Conservation (phyloP, 73 alveolate genomes). For the Symbiodinium pilosum region DNA sequence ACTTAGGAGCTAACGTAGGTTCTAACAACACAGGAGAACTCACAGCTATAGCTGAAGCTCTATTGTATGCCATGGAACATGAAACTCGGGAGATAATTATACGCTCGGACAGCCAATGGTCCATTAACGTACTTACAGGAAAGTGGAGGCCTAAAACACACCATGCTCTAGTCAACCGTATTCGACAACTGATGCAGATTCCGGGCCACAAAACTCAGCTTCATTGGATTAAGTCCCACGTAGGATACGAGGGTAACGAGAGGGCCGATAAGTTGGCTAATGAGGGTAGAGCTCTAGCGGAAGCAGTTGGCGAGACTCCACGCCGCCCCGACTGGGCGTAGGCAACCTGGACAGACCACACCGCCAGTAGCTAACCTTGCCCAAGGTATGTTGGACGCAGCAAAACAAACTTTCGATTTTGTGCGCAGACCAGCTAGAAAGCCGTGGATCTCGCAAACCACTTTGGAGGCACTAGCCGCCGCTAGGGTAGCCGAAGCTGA, state of each 20-base stretch:
- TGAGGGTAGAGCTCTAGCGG: background rate
- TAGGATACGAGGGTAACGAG: background rate
- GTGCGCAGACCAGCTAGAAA: background rate
- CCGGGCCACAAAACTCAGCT: background rate
- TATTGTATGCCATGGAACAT: too few relatives aligned
- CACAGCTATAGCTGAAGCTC: too few relatives aligned
- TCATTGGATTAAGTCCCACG: background rate
- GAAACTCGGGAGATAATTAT: too few relatives aligned
- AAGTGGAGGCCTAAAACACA: background rate
- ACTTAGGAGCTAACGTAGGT: too few relatives aligned
- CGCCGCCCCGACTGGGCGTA: background rate
- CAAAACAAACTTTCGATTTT: background rate
- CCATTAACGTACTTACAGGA: background rate
- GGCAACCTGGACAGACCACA: background rate
- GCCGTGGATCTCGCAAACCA: background rate
- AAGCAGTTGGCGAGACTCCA: background rate
- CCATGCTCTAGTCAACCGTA: background rate
- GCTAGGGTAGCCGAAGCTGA: background rate
- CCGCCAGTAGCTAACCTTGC: background rate
- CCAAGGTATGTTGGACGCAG: background rate
- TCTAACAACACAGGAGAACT: too few relatives aligned
- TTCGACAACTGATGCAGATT: background rate
- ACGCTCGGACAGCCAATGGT: background rate
- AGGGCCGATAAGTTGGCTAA: background rate
- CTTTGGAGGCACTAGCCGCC: background rate